phyloP scores from a whole-genome alignment of 768 basidiomycete genomes.

The Tylopilus rubrobrunneus region DNA sequence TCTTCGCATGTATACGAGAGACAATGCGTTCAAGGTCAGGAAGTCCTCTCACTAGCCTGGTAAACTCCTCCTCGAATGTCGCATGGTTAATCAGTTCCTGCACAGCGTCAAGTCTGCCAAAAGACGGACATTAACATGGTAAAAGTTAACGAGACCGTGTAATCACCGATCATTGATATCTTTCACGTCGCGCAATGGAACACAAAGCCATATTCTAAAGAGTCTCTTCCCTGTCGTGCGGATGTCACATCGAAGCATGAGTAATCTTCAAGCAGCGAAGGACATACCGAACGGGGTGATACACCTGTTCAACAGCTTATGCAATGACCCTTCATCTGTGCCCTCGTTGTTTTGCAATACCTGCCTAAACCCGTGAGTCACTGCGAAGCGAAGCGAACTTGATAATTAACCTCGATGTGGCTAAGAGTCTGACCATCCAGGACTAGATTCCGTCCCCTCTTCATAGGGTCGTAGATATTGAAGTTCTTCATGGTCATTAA shows the following conservation, averaged over 20 bases:
- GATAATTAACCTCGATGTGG: slow-evolving; percentile 75
- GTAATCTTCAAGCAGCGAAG: slow-evolving; percentile 6
- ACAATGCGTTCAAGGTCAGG: slow-evolving; percentile 94
- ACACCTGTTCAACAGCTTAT: slow-evolving; percentile 79
- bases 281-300: slow-evolving; percentile 82
- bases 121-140: slow-evolving; percentile 15
- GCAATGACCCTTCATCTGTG: slow-evolving; percentile 83
- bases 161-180: slow-evolving; percentile 86
- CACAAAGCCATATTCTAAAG: slow-evolving; percentile 95
- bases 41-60: slow-evolving; percentile 69
- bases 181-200: slow-evolving; percentile 75
- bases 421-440: slow-evolving; percentile 94
- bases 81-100: slow-evolving; percentile 83
- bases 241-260: slow-evolving; percentile 6
- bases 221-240: slow-evolving; percentile 75
- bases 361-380: slow-evolving; percentile 33
- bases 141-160: slow-evolving; percentile 9
- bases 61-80: slow-evolving; percentile 74
- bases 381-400: neutral
- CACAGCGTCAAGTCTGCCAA: slow-evolving; percentile 82
- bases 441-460: slow-evolving; percentile 76
- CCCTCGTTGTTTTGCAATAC: slow-evolving; percentile 92
- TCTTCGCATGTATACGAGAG: slow-evolving; percentile 92
- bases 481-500: slow-evolving; percentile 96
- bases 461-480: slow-evolving; percentile 95